Evolutionary conservation across 2,329 filamentous ascomycete species (phyloP).

Genomic region (Aspergillus pseudonomiae): DNA sequence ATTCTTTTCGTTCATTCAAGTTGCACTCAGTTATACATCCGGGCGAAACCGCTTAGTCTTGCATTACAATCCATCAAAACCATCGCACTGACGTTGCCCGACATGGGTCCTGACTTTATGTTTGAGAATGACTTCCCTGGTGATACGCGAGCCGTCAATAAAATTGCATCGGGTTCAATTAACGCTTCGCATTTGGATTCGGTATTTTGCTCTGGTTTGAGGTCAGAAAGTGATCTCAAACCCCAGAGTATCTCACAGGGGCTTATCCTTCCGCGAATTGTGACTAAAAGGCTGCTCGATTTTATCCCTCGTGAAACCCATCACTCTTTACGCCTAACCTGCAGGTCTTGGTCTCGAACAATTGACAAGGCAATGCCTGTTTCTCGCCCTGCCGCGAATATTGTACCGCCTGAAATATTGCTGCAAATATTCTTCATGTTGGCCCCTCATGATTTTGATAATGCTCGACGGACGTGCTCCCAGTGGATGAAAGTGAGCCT

Average conservation of each 20-base stretch:
- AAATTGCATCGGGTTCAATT: not conserved
- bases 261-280: slow-evolving; percentile 10
- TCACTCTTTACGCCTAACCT: slow-evolving; percentile 34
- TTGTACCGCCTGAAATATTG: slow-evolving; percentile 53
- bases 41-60: not conserved
- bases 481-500: slow-evolving; percentile 63
- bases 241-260: not conserved
- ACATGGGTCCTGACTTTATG: not conserved
- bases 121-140: slow-evolving; percentile 2
- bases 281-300: slow-evolving; percentile 14
- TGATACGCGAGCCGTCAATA: not conserved
- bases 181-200: not conserved
- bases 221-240: not conserved
- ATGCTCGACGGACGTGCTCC: slow-evolving; percentile 62
- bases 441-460: slow-evolving; percentile 58
- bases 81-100: not conserved
- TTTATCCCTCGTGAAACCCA: slow-evolving; percentile 12
- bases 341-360: slow-evolving; percentile 37
- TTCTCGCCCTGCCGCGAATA: slow-evolving; percentile 34
- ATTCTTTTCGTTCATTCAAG: not conserved
- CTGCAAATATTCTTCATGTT: slow-evolving; percentile 52
- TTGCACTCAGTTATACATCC: not conserved
- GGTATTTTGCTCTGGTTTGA: not conserved
- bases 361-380: slow-evolving; percentile 27
- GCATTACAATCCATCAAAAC: not conserved